Evolutionary conservation across 2,329 filamentous ascomycete species (phyloP), one percentile per base, ranked within the genome.

Genomic region (Xylaria sp.): DNA sequence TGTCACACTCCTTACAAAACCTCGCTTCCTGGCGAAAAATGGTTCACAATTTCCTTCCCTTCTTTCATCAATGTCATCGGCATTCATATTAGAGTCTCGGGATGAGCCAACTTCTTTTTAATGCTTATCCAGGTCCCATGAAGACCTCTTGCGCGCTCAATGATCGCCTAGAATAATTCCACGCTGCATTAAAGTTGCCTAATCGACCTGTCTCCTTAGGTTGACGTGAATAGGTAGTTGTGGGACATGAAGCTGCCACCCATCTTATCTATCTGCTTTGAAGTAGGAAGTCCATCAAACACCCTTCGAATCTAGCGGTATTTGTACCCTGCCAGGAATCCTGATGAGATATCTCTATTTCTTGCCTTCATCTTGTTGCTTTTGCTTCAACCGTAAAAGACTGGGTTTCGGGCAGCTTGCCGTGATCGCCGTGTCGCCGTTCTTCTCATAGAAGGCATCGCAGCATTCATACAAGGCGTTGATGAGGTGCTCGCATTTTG

Each of bases 41-140:
- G 69, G 70, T 64, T 69, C 73, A 72, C 73, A 73, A 69, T 72
- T 77, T 77, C 77, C 79, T 76, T 79, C 81, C 82, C 84, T 82
- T 81, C 79, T 82, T 80, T 84, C 80, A 80, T 84, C 85, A 95
- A 92, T 93, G 90, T 93, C 89, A 88, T 85, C 79, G 89, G 90
- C 93, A 90, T 92, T 90, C 89, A 92, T 92, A 92, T 95, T 98
- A 98, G 96, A 99, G 96, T 99, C 96, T 96, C 95, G 94, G 92
- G 92, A 89, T 89, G 92, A 89, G 92, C 89, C 81, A 76, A 76
- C 71, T 73, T 71, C 66, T 73, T 74, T 79, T 94, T 92, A 93
- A 87, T 98, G 88, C 92, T 93, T 94, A 89, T 92, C 93, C 92
- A 96, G 93, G 88, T 90, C 87, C 89, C 85, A 81, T 80, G 85